Conservation (phyloP, 257 asterid species). For the Fraxinus cuspidata region DNA sequence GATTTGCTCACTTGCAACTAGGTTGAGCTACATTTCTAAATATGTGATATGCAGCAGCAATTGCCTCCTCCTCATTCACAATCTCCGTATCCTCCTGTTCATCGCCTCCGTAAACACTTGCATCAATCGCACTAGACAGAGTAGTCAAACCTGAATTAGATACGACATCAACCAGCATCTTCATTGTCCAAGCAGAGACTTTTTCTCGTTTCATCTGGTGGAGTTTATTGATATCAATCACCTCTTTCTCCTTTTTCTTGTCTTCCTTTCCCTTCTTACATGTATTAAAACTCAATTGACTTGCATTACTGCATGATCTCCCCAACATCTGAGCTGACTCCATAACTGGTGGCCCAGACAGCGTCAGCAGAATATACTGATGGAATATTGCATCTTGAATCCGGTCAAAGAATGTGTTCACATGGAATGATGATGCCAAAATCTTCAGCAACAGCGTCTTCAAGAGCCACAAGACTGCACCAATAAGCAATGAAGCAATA, state of each 20-base stretch:
- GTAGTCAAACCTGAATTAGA: conserved; percentile 74
- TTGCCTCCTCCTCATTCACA: conserved; percentile 78
- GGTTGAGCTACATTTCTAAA: conserved; percentile 75
- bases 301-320: conserved; percentile 47
- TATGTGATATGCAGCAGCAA: conserved; percentile 82
- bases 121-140: conserved; percentile 60
- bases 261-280: conserved; percentile 61
- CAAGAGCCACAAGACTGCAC: conserved; percentile 73
- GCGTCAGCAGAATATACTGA: conserved; percentile 65
- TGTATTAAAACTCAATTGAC: conserved; percentile 53
- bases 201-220: conserved; percentile 80
- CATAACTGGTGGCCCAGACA: conserved; percentile 74
- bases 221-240: conserved; percentile 62
- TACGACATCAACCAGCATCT: conserved; percentile 69
- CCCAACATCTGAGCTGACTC: conserved; percentile 59
- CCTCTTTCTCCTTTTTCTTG: conserved; percentile 48
- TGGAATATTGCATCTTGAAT: conserved; percentile 74
- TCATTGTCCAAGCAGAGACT: conserved; percentile 95
- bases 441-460: conserved; percentile 75
- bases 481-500: conserved; percentile 60
- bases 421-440: conserved; percentile 80
- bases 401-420: conserved; percentile 76
- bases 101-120: conserved; percentile 38
- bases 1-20: conserved; percentile 63
- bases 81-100: conserved; percentile 71